Percentiles rank a stretch among this genome's conserved stretches.
phyloP scores from a whole-genome alignment of 2,329 filamentous ascomycete genomes.

The Leptographium wingfieldii region DNA sequence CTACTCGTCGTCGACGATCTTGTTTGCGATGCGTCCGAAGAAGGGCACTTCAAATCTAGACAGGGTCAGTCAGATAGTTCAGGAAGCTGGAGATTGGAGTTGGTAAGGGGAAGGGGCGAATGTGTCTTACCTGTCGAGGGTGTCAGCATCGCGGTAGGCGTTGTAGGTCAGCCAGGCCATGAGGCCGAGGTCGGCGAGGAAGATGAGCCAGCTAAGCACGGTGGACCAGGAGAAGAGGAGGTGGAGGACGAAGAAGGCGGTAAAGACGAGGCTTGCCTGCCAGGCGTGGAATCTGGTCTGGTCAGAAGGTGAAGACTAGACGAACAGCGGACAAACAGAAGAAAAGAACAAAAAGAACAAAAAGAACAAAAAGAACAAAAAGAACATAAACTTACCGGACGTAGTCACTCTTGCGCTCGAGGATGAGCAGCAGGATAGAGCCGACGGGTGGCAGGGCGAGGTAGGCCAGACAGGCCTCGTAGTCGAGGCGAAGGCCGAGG shows the following conservation, averaged over 20 bases:
- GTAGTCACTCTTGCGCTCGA: conserved; percentile 94
- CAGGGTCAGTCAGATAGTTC: conserved; percentile 16
- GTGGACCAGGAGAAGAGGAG: conserved; percentile 76
- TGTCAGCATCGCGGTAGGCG: conserved; percentile 73
- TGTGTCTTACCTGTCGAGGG: conserved; percentile 40
- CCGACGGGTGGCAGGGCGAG: conserved; percentile 73
- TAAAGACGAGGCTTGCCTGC: conserved; percentile 80
- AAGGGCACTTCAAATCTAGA: conserved; percentile 72
- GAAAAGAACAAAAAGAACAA: not conserved
- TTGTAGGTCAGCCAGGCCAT: conserved; percentile 66
- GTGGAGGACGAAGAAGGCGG: conserved; percentile 61
- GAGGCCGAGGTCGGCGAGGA: conserved; percentile 60
- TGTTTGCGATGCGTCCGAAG: conserved; percentile 73
- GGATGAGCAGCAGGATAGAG: conserved; percentile 67
- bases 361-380: not conserved
- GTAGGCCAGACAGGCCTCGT: conserved; percentile 87
- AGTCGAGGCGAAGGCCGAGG: conserved; percentile 71
- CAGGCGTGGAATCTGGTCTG: conserved; percentile 78
- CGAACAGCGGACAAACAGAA: not conserved
- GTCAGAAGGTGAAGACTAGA: not conserved
- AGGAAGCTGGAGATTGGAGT: not conserved
- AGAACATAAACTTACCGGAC: conserved; percentile 50
- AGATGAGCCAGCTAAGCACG: conserved; percentile 72
- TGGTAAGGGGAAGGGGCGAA: not conserved
- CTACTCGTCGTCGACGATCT: conserved; percentile 76